phyloP scores from a whole-genome alignment of 805 yeast genomes.

The Wickerhamomyces queroliae region DNA sequence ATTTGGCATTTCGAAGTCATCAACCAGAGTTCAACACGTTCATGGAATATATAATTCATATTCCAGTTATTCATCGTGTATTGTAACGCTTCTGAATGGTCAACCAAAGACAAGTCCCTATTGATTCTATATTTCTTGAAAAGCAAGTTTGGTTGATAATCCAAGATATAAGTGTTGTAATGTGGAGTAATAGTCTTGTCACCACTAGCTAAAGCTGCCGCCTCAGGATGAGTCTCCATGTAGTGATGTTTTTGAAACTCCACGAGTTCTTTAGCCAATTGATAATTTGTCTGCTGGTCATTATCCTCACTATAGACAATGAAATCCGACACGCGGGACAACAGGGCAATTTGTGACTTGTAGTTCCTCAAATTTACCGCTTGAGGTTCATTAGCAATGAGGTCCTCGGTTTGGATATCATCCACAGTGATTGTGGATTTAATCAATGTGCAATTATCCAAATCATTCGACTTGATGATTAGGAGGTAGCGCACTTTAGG shows the following conservation, averaged over 20 bases:
- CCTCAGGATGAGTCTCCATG: background rate
- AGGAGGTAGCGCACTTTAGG: background rate
- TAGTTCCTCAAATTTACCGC: background rate
- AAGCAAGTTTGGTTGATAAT: background rate
- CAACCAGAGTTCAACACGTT: constrained; percentile 1
- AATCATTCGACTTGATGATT: background rate
- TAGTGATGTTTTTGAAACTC: background rate
- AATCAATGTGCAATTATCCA: background rate
- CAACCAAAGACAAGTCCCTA: background rate
- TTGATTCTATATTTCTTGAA: background rate
- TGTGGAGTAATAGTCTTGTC: background rate
- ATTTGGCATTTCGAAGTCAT: background rate
- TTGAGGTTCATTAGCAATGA: background rate
- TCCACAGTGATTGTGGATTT: background rate
- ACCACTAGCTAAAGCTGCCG: background rate
- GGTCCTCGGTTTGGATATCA: background rate
- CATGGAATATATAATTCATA: constrained; percentile 1
- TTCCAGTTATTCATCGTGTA: background rate
- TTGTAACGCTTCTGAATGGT: background rate
- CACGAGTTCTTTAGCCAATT: background rate
- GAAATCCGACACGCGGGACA: background rate
- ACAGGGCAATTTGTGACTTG: background rate
- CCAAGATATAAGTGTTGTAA: background rate
- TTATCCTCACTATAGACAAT: background rate
- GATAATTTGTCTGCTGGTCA: background rate